Percentiles rank a stretch among this genome's conserved stretches.
phyloP scores from a whole-genome alignment of 1,284 basidiomycete genomes.

The Puccinia triticina region DNA sequence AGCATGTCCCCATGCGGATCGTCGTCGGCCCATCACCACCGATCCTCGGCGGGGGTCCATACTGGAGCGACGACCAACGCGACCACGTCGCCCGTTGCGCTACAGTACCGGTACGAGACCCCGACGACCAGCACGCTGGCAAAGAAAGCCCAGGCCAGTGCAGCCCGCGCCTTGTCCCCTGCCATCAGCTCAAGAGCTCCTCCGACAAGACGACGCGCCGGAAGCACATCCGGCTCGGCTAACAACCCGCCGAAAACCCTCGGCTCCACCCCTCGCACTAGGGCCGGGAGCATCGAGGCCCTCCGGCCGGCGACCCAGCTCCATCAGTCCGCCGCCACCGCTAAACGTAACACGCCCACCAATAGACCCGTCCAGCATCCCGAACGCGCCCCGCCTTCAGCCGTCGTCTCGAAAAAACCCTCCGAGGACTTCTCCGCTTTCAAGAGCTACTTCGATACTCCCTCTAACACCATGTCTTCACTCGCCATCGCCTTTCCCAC shows the following conservation, averaged over 20 bases:
- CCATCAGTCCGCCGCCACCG: background rate
- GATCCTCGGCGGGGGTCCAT: background rate
- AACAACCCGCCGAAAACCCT: background rate
- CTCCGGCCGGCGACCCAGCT: background rate
- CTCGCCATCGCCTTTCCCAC: slow-evolving; percentile 36
- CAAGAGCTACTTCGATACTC: slow-evolving; percentile 41
- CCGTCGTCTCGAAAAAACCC: slow-evolving; percentile 35
- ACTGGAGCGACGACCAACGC: background rate
- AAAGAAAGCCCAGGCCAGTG: slow-evolving; percentile 17
- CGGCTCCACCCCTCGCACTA: background rate
- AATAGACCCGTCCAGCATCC: background rate
- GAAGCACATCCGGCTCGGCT: slow-evolving; percentile 25
- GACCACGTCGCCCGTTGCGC: slow-evolving; percentile 4
- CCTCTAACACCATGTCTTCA: background rate
- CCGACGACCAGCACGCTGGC: slow-evolving; percentile 50
- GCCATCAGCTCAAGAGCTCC: slow-evolving; percentile 1
- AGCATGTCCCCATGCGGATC: slow-evolving; percentile 34
- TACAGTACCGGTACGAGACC: slow-evolving; percentile 36
- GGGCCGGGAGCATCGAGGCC: slow-evolving; percentile 27
- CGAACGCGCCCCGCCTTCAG: no score
- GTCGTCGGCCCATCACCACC: background rate
- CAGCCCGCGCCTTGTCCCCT: background rate
- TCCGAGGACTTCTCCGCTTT: slow-evolving; percentile 50
- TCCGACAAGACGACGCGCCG: slow-evolving; percentile 16
- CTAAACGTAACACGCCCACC: background rate